Evolutionary conservation across 768 basidiomycete species (phyloP).

Genomic region (Hydnum rufescens): DNA sequence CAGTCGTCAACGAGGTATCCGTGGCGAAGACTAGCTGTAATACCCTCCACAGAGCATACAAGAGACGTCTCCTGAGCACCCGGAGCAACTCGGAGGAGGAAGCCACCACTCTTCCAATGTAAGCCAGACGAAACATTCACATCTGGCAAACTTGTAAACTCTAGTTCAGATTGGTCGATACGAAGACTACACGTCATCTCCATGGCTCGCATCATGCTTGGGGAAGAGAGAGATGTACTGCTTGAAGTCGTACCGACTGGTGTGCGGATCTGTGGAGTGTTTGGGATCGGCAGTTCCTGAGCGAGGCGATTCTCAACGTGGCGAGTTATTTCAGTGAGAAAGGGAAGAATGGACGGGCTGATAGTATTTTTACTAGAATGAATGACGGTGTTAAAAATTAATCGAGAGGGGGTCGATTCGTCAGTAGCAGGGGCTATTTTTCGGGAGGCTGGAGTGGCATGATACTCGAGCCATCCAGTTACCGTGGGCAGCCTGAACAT

Average conservation of each 20-base stretch:
- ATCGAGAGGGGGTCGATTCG: conserved; percentile 25
- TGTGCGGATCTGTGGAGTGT: neutral
- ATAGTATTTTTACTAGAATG: conserved; percentile 77
- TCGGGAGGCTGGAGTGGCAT: conserved; percentile 30
- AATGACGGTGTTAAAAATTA: conserved; percentile 74
- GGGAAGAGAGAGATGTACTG: conserved; percentile 3
- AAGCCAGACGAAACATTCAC: conserved; percentile 80
- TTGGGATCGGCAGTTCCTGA: neutral
- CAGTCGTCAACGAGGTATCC: conserved; percentile 18
- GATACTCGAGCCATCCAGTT: conserved; percentile 70
- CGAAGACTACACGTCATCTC: conserved; percentile 73
- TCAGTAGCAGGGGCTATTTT: conserved; percentile 17
- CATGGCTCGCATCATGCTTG: conserved; percentile 26
- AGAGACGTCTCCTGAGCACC: conserved; percentile 52
- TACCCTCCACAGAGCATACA: conserved; percentile 59
- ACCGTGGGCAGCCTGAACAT: conserved; percentile 37
- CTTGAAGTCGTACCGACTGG: neutral
- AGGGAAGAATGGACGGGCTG: conserved; percentile 64
- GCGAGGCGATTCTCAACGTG: conserved; percentile 50
- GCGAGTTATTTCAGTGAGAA: conserved; percentile 55
- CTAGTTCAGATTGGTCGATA: conserved; percentile 75
- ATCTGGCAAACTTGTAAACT: conserved; percentile 75
- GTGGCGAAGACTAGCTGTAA: conserved; percentile 66
- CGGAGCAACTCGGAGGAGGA: conserved; percentile 59
- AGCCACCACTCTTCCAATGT: conserved; percentile 89